These are phyloP conservation scores for Arachis stenosperma DNA, from an alignment of 306 rosid genomes.

Conservation along the genomic window DNA sequence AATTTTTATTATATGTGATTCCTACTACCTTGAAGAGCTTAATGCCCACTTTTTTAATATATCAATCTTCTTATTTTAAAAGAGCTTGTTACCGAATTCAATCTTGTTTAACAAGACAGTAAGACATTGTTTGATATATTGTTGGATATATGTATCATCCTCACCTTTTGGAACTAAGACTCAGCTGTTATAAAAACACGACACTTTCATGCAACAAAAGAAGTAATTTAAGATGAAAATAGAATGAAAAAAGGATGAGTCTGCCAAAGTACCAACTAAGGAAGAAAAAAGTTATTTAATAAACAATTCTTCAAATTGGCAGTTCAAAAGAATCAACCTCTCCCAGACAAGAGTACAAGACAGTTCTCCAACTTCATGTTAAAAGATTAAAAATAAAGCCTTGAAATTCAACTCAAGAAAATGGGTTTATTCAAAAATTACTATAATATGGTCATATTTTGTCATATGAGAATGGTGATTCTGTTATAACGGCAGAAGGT, in stretches of 20 bases:
- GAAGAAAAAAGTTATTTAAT: not conserved
- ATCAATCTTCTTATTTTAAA: too few species aligned
- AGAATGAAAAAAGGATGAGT: not conserved
- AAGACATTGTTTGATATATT: too few species aligned
- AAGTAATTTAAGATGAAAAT: not conserved
- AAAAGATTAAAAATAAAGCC: not conserved
- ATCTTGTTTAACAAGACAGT: too few species aligned
- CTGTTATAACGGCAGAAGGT: slow-evolving; percentile 2
- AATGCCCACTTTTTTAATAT: too few species aligned
- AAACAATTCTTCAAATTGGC: not conserved
- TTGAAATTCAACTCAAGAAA: not conserved
- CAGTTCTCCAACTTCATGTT: not conserved
- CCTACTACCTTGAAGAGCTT: too few species aligned
- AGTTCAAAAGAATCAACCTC: not conserved
- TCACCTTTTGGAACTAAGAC: too few species aligned
- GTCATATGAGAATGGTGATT: slow-evolving; percentile 12
- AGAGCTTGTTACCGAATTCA: too few species aligned
- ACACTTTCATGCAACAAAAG: not conserved
- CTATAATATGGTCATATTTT: not conserved
- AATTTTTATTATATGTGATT: too few species aligned
- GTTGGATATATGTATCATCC: too few species aligned
- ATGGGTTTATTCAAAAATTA: not conserved
- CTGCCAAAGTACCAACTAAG: not conserved
- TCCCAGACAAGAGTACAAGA: not conserved
- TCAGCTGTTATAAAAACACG: not conserved